Base-by-base conservation (phyloP, 192 early-diverging fungal genomes). In the Coemansia sp. region DNA sequence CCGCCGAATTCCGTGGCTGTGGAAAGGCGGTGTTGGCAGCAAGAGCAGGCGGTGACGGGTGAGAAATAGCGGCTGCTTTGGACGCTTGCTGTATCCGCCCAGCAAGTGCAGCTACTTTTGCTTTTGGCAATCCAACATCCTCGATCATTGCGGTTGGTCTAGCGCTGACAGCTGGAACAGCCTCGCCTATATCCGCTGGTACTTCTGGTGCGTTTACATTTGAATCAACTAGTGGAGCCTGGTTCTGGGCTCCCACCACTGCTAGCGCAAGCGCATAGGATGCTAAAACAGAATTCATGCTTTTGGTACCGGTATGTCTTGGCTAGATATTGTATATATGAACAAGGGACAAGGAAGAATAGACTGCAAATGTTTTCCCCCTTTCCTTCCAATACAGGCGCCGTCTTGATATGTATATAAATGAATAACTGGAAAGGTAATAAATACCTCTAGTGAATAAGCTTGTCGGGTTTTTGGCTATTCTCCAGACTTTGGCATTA, bases 121-220 rank as follows among this genome's bases (percentile, higher is more conserved):
- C 25, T 13, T 62, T 49, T 20, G 56, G 55, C 5, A 50, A 32
- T 1, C 56, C 66, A 20, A 68, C 69, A 25, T 71, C 69, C 49
- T 64, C 65, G 17, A 77, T 61, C 37, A 42, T 58, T 10, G 69
- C 75, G 0, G 75, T 77, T 6, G 75, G 75, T 19, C 69, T 65
- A 2, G 68, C 71, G 10, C 25, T 58, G 13, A 56, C 72, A 5
- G 68, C 63, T 16, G 57, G 64, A 16, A 65, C 63, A 16, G 66
- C 42, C 2, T 57, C 53, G 10, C 55, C 68, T 11, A 69, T 38
- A 20, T 70, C 73, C 17, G 70, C 70, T 16, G 66, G 48, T n/a
- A 48, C 46, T 25, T 67, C 69, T 20, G 74, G 65, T 69, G 67
- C 67, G 13, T 70, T 63, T 22, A 38, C 67, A 42, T 76, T 76